Conservation (phyloP, 148 eudicot genomes). For the Chenopodium berlandieri region DNA sequence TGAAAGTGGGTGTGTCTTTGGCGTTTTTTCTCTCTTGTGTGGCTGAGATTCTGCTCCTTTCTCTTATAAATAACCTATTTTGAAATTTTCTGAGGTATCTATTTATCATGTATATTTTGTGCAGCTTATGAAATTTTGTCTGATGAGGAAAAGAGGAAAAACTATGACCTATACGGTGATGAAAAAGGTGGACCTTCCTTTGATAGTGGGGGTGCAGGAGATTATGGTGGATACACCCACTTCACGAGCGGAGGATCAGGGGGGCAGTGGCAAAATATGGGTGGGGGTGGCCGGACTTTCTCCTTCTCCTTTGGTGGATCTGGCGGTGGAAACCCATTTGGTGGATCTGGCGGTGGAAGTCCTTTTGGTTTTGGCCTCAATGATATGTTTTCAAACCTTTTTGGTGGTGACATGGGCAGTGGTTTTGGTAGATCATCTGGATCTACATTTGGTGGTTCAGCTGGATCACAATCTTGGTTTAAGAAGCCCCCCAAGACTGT, state of each 20-base stretch:
- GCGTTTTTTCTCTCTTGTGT: not conserved
- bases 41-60: not conserved
- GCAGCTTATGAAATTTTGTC: slow-evolving; percentile 91
- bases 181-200: slow-evolving; percentile 80
- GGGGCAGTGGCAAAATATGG: slow-evolving; percentile 70
- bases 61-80: not conserved
- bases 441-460: slow-evolving; percentile 55
- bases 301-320: slow-evolving; percentile 92
- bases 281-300: slow-evolving; percentile 68
- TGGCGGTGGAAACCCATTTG: slow-evolving; percentile 54
- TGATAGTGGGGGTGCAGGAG: slow-evolving; percentile 55
- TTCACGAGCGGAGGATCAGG: slow-evolving; percentile 80
- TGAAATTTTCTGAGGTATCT: not conserved
- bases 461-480: slow-evolving; percentile 46
- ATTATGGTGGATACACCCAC: slow-evolving; percentile 53
- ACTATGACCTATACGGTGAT: slow-evolving; percentile 89
- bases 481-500: slow-evolving; percentile 43
- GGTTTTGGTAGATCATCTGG: slow-evolving; percentile 61
- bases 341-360: slow-evolving; percentile 56
- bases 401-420: slow-evolving; percentile 60
- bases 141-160: slow-evolving; percentile 89
- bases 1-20: not conserved
- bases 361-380: slow-evolving; percentile 67
- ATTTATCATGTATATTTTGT: slow-evolving; percentile 19
- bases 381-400: slow-evolving; percentile 81